Base-by-base conservation (phyloP, 108 stramenopile genomes). In the Schizochytrium sp. region DNA sequence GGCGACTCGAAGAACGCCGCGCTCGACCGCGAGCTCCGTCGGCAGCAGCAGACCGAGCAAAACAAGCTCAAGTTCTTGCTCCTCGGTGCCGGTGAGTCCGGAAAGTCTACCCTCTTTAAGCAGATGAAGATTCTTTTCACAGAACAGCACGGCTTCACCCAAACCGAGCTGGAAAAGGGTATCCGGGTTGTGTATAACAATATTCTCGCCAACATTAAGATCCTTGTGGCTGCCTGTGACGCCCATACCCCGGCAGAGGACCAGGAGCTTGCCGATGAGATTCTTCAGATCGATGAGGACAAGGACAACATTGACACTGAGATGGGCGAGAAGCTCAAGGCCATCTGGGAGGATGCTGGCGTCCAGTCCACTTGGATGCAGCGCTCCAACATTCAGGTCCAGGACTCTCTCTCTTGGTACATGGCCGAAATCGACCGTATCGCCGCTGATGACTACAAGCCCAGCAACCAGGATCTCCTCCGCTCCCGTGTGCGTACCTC, bases 401-500 rank as follows among this genome's bases (percentile, higher is more conserved):
- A 72, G 72, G 72, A 72, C 72, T 72, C 44, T 3, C 44, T 46
- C 40, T 4, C 44, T 17, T 72, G 44, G 40, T 72, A 45, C 72
- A 42, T 72, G 44, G 44, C 13, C 44, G 44, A 46, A 47, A 46
- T 46, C 72, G 44, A 72, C 19, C 95, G 96, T 46, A 95, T 97
- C 57, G 96, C 96, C 47, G 91, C 94, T 64, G 92, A 94, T 4
- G 90, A 91, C 42, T 98, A 95, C 89, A 93, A 91, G 55, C 97
- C 98, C 8, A 96, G 96, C 57, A 94, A 94, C 46, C 96, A 98
- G 92, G 98, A 99, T 88, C 94, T 98, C 61, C 93, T 99, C 57
- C 95, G 97, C 88, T 95, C 97, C 42, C 97, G 98, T 91, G 95
- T 98, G 8, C 95, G 97, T 83, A 98, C 98, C 72, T 97, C 98